Conservation (phyloP, 257 asterid genomes). For the Solanum ossicruentum region DNA sequence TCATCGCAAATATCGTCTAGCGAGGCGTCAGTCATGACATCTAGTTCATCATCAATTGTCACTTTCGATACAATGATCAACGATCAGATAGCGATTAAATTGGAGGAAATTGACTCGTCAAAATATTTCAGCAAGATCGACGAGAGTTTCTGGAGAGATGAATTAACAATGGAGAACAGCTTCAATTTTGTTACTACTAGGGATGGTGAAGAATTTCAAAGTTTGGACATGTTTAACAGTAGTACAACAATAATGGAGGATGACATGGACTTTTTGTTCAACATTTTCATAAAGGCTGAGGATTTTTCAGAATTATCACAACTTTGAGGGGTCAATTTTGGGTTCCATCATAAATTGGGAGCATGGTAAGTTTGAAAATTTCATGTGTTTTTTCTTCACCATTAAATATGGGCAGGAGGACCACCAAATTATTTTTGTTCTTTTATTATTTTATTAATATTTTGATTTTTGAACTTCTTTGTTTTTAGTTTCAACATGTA, state of each 20-base stretch:
- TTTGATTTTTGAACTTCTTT: not conserved
- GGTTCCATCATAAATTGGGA: not conserved
- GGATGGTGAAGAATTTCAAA: not conserved
- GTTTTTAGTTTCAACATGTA: not conserved
- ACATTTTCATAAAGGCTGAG: not conserved
- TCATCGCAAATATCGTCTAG: not conserved
- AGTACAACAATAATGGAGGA: not conserved
- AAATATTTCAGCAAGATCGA: not conserved
- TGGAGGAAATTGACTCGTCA: not conserved
- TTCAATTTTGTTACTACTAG: not conserved
- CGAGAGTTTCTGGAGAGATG: not conserved
- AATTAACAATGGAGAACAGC: not conserved
- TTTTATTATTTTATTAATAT: not conserved
- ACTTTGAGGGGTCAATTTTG: not conserved
- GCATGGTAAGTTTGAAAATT: not conserved
- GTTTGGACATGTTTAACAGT: not conserved
- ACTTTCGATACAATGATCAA: fast-evolving
- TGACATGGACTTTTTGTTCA: constrained; percentile 1
- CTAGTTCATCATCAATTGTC: not conserved
- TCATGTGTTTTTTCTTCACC: not conserved
- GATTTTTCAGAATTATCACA: not conserved
- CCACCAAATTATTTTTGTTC: not conserved
- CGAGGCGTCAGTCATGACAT: not conserved
- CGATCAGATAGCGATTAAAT: not conserved
- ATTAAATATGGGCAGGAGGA: not conserved